phyloP scores from a whole-genome alignment of 1,139 yeast genomes.

The Scheffersomyces cryptocercus region DNA sequence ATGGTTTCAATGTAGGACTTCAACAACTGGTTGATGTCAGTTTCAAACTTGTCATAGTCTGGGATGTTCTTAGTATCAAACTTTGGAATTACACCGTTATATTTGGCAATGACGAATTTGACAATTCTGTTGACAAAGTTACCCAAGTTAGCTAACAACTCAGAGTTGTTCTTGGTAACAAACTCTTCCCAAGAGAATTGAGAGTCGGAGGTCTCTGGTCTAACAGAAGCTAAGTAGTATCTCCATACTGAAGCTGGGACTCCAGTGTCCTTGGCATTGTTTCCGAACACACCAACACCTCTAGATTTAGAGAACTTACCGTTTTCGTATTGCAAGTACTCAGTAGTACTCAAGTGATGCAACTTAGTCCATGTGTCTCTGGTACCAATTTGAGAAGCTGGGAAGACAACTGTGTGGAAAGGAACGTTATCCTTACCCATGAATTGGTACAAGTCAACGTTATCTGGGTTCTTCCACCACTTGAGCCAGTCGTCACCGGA shows the following conservation, averaged over 20 bases:
- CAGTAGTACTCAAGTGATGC: constrained; percentile 91
- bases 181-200: constrained; percentile 97
- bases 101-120: constrained; percentile 87
- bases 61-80: constrained; percentile 49
- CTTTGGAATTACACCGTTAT: constrained; percentile 83
- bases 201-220: constrained; percentile 95
- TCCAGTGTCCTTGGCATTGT: constrained; percentile 93
- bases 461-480: constrained; percentile 92
- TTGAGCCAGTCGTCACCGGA: constrained; percentile 60
- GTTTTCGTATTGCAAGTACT: constrained; percentile 94
- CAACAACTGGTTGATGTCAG: constrained; percentile 65
- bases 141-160: constrained; percentile 92
- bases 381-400: constrained; percentile 88
- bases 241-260: constrained; percentile 95
- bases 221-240: constrained; percentile 85
- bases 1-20: constrained; percentile 63
- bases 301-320: constrained; percentile 97
- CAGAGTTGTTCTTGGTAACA: constrained; percentile 89
- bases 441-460: constrained; percentile 86
- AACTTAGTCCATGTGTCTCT: constrained; percentile 86
- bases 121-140: constrained; percentile 93
- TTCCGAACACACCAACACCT: constrained; percentile 97
- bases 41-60: constrained; percentile 49
- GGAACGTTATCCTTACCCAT: constrained; percentile 99
- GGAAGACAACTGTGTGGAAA: constrained; percentile 98